phyloP scores from a whole-genome alignment of 1,284 basidiomycete species.

The Xanthoconium separans region DNA sequence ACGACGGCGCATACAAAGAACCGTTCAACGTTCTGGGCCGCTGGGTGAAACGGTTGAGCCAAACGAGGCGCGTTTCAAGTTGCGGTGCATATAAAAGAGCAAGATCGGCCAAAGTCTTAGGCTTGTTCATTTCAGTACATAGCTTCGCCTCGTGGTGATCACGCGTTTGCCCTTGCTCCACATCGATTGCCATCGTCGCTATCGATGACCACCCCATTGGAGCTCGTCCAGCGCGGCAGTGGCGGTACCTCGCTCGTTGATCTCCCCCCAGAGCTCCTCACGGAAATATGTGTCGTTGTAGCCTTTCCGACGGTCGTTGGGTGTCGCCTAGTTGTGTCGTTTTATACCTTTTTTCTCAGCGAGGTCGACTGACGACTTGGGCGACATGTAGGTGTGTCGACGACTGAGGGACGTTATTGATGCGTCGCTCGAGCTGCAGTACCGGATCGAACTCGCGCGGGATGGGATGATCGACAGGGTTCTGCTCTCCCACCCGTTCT shows the following conservation, averaged over 20 bases:
- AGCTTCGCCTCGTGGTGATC: not conserved
- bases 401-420: slow-evolving; percentile 35
- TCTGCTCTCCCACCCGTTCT: too few relatives aligned
- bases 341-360: too few relatives aligned
- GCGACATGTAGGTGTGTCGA: slow-evolving; percentile 40
- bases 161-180: not conserved
- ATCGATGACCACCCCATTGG: not conserved
- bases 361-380: not conserved
- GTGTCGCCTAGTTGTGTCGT: slow-evolving; percentile 37
- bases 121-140: too few relatives aligned
- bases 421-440: slow-evolving; percentile 42
- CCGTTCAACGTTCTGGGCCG: too few relatives aligned
- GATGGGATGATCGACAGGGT: slow-evolving; percentile 39
- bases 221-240: not conserved
- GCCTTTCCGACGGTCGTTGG: slow-evolving; percentile 9
- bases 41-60: too few relatives aligned
- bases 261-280: slow-evolving; percentile 21
- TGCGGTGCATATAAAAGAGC: too few relatives aligned
- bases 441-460: slow-evolving; percentile 47
- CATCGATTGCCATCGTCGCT: not conserved
- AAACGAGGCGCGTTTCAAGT: too few relatives aligned
- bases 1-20: too few relatives aligned
- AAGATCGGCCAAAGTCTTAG: too few relatives aligned
- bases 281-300: slow-evolving; percentile 8
- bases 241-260: slow-evolving; percentile 6